phyloP scores from a whole-genome alignment of 306 rosid genomes.

The Inga leiocalycina region DNA sequence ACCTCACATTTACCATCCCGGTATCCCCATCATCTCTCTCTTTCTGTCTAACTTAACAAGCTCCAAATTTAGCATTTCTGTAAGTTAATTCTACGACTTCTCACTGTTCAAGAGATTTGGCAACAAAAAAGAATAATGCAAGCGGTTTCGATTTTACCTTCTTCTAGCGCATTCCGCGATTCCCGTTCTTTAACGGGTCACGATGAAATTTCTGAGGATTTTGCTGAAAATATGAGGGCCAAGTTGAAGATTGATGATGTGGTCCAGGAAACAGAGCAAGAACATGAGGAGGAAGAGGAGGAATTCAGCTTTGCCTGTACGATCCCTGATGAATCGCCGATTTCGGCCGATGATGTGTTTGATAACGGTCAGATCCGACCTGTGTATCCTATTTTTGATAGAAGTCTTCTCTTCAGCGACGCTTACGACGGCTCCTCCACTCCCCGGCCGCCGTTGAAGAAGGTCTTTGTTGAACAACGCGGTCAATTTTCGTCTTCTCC shows the following conservation, averaged over 20 bases:
- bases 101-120: not conserved
- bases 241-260: constrained; percentile 1
- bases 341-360: constrained; percentile 59
- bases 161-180: not conserved
- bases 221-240: not conserved
- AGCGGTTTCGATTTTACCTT: not conserved
- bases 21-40: not conserved
- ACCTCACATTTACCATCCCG: not conserved
- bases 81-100: not conserved
- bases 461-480: constrained; percentile 46
- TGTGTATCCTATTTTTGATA: constrained; percentile 40
- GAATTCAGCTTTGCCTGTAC: constrained; percentile 57
- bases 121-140: not conserved
- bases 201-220: not conserved
- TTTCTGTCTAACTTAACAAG: too few species aligned
- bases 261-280: not conserved
- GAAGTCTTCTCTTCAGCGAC: constrained; percentile 28
- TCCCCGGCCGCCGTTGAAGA: constrained; percentile 50
- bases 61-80: not conserved
- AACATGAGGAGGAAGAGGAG: not conserved
- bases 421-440: not conserved
- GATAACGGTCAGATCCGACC: constrained; percentile 60
- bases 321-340: constrained; percentile 44
- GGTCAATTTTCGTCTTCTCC: constrained; percentile 23
- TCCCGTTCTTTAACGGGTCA: not conserved